These are phyloP conservation scores for Aureobasidium subglaciale DNA, from an alignment of 2,329 filamentous ascomycete species.

Conservation along the genomic window DNA sequence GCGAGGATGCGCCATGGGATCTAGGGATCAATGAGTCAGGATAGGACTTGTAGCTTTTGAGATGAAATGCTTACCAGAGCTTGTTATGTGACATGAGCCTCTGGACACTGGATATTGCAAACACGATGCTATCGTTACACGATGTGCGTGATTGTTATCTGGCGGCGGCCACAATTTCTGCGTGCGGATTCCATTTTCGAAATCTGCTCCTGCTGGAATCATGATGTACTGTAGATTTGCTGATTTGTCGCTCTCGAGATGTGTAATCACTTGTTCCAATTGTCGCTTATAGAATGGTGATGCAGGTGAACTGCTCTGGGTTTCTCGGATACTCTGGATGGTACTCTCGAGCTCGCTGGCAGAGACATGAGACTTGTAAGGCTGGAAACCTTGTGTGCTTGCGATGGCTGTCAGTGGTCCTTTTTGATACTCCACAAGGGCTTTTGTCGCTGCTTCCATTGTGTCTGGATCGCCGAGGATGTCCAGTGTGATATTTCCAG, in stretches of 20 bases:
- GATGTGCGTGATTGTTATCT: conserved; percentile 19
- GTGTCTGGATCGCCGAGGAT: conserved; percentile 27
- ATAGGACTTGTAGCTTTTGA: no score
- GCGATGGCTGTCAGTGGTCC: conserved; percentile 28
- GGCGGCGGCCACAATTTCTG: conserved; percentile 25
- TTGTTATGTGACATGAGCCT: conserved; percentile 28
- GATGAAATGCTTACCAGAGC: conserved; percentile 19
- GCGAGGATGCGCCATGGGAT: conserved; percentile 16
- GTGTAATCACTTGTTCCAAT: conserved; percentile 28
- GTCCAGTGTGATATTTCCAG: conserved; percentile 24
- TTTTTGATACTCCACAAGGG: conserved; percentile 25
- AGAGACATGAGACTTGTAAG: conserved; percentile 29
- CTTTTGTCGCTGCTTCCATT: conserved; percentile 29
- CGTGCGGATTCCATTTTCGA: conserved; percentile 24
- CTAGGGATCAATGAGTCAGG: no score
- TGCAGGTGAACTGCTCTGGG: conserved; percentile 18
- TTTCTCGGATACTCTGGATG: conserved; percentile 26
- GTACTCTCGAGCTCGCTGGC: conserved; percentile 28
- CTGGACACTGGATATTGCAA: conserved; percentile 27
- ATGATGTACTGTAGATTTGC: conserved; percentile 33
- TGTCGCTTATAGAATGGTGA: conserved; percentile 31
- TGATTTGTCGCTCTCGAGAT: conserved; percentile 30
- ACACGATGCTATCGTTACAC: conserved; percentile 24
- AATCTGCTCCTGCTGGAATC: conserved; percentile 25
- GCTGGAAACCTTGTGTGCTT: conserved; percentile 32